These are phyloP conservation scores for Xylariaceae sp. DNA, from an alignment of 2,329 filamentous ascomycete genomes.

Conservation along the genomic window DNA sequence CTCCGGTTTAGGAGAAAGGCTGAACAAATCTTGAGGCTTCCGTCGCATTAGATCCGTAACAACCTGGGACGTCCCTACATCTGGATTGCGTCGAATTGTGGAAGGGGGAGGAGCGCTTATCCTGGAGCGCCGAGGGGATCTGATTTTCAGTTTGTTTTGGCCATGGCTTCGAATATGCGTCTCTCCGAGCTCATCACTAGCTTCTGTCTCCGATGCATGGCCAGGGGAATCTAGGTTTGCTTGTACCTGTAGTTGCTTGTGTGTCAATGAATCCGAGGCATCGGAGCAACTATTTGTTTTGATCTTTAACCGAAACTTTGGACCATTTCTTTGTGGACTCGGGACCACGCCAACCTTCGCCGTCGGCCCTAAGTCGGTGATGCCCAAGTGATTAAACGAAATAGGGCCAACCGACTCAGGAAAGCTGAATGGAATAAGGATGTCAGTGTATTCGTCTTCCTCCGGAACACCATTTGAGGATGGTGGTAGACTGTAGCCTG, in stretches of 20 bases:
- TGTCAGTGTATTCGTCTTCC: conserved; percentile 37
- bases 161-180: conserved; percentile 13
- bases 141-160: conserved; percentile 34
- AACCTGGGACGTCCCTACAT: conserved; percentile 19
- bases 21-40: conserved; percentile 37
- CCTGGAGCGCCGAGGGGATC: conserved; percentile 30
- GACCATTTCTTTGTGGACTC: conserved; percentile 29
- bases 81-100: conserved; percentile 34
- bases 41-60: conserved; percentile 28
- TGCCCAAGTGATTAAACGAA: not conserved
- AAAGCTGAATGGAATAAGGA: conserved; percentile 38
- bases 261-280: conserved; percentile 12
- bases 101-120: conserved; percentile 26
- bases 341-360: not conserved
- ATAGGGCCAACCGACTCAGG: not conserved
- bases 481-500: conserved; percentile 30
- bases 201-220: conserved; percentile 19
- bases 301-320: conserved; percentile 36
- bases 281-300: conserved; percentile 31
- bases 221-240: conserved; percentile 19
- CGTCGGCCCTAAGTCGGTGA: not conserved
- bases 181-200: conserved; percentile 8
- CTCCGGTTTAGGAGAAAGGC: conserved; percentile 27
- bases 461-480: conserved; percentile 31
- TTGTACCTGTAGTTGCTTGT: conserved; percentile 19